Evolutionary conservation across 305 asterid species (phyloP), one percentile per base, ranked within the genome.

Genomic region (Fraxinus latifolia): DNA sequence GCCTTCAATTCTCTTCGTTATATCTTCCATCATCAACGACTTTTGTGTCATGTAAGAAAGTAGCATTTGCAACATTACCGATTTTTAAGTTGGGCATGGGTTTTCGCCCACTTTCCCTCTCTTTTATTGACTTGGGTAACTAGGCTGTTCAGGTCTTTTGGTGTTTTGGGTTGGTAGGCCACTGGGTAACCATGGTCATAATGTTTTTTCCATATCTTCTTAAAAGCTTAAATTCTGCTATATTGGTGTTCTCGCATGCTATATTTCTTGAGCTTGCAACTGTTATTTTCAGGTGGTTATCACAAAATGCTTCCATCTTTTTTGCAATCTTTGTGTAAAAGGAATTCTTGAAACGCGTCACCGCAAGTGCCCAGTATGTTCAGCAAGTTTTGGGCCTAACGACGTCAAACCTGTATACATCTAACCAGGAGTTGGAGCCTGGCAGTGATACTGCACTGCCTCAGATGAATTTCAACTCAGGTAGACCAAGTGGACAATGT

Each of bases 321-420:
- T 94, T 84, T 96, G 99, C 90, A 91, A 91, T 87, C 92, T 95
- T 68, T 96, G 99, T 82, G 83, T 96, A 74, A 98, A 91, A 85
- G 90, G 88, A 84, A 79, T 94, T 37, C 85, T 92, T 73, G 97
- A 92, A 80, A 78, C 90, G 0, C 98, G 99, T 53, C 97, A 90
- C 42, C 98, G 99, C 86, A 96, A 91, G 89, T 96, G 99, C 87
- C 98, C 98, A 25, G 91, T 90, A 15, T 96, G 99, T 90, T 87
- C 93, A 12, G 90, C 95, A 83, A 94, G 95, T 85, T 96, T 96
- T 82, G 97, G 93, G 74, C 91, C 89, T 81, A 96, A 91, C 79
- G 99, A 96, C 44, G 95, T 96, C 76, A 96, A 94, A 84, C 93
- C 98, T 23, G 92, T 96, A 78, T 96, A 96, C 93, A 96, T 96